These are phyloP conservation scores for Pisolithus thermaeus DNA, from an alignment of 1,284 basidiomycete genomes.

Conservation along the genomic window DNA sequence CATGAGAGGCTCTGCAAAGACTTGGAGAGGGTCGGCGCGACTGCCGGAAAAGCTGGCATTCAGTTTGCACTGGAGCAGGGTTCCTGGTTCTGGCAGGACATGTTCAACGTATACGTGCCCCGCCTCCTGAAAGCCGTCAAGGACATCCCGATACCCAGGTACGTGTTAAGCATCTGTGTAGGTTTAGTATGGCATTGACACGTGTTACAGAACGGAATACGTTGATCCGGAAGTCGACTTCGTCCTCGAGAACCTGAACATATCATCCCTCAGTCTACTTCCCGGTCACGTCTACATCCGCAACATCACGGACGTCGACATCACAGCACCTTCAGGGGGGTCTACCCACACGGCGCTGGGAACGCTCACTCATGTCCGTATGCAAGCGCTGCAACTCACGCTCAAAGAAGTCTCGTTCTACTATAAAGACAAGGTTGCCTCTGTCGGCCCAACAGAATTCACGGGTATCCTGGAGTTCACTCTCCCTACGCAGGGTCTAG, in stretches of 20 bases:
- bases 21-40: conserved; percentile 39
- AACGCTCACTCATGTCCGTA: conserved; percentile 54
- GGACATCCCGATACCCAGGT: conserved; percentile 63
- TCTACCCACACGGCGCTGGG: conserved; percentile 48
- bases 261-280: conserved; percentile 57
- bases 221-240: conserved; percentile 60
- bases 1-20: conserved; percentile 43
- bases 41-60: conserved; percentile 31
- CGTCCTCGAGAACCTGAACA: conserved; percentile 64
- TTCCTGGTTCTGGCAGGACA: conserved; percentile 68
- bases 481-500: conserved; percentile 58
- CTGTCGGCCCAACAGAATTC: conserved; percentile 48
- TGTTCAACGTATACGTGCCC: conserved; percentile 62
- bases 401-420: conserved; percentile 65
- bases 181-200: conserved; percentile 7
- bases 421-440: conserved; percentile 54
- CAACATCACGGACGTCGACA: conserved; percentile 67
- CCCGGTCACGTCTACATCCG: conserved; percentile 66
- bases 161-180: conserved; percentile 11
- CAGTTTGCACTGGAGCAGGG: conserved; percentile 50
- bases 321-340: conserved; percentile 40
- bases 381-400: conserved; percentile 56
- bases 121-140: conserved; percentile 42
- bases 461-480: conserved; percentile 55
- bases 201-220: conserved; percentile 52